Evolutionary conservation across 352 stramenopile species (phyloP).

Genomic region (Pythium angustatum): DNA sequence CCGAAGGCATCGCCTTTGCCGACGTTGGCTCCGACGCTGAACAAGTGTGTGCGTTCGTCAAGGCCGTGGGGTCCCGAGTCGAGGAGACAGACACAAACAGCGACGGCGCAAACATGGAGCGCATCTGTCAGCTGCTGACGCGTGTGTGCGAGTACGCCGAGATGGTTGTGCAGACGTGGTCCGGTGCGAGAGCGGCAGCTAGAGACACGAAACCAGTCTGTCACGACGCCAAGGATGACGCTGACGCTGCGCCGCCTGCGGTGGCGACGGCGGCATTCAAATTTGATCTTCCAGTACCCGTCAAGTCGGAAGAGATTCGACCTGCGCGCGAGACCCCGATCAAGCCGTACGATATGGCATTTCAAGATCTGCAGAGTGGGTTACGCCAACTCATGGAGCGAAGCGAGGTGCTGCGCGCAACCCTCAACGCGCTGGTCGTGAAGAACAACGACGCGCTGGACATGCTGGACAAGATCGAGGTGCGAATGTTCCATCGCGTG

Average conservation of each 20-base stretch:
- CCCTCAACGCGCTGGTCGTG: not conserved
- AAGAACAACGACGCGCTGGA: not conserved
- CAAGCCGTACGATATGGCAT: slow-evolving; percentile 3
- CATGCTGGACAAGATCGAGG: slow-evolving; percentile 14
- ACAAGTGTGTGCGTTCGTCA: not conserved
- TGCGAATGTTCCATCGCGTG: slow-evolving; percentile 8
- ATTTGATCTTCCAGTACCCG: no score
- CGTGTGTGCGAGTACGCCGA: slow-evolving; percentile 17
- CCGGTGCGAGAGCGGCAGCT: not conserved
- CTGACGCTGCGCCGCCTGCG: not conserved
- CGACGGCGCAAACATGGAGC: not conserved
- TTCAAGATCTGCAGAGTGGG: slow-evolving; percentile 12
- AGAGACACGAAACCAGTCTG: not conserved
- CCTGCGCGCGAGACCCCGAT: not conserved
- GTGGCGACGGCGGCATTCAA: no score
- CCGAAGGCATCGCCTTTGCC: not conserved
- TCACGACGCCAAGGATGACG: not conserved
- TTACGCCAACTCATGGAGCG: slow-evolving; percentile 10
- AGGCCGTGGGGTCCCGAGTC: not conserved
- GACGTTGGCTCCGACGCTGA: not conserved
- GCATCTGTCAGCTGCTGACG: no score
- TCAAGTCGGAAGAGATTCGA: slow-evolving; percentile 8
- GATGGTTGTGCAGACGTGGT: slow-evolving; percentile 7
- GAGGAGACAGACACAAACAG: not conserved
- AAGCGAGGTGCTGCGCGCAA: not conserved